Base-by-base conservation (phyloP, 2,329 filamentous ascomycete species). In the Diaporthe aspalathi region DNA sequence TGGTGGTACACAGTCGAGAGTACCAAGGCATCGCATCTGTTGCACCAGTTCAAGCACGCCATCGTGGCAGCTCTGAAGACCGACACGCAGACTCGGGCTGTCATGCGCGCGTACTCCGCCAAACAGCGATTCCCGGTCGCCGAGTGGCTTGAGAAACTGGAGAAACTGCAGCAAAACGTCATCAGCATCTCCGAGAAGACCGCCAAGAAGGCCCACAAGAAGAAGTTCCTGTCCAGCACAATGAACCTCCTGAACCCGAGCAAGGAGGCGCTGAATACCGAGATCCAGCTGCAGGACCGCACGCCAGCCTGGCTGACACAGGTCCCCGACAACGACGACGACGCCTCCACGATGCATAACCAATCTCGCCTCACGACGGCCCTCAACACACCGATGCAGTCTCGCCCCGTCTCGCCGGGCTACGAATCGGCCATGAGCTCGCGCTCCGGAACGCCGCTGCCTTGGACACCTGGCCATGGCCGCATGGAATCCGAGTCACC, bases 1-100 rank as follows among this genome's bases (percentile, higher is more conserved):
- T 92, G 90, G 88, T 92, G 90, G 90, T 92, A 88, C 78, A 91
- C 90, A 0, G 87, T 92, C 62, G 90, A 92, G 76, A 90, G 88
- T 0, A 88, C 85, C 4, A 89, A 88, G 29, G 72, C 72, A 2
- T 84, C 84, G 43, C 90, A 92, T 80, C 80, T 91, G 60, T 81
- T 91, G 71, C 85, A 87, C 47, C 90, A 92, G 76, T 91, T 92
- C 82, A 90, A 89, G 78, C 83, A 85, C 73, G 88, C 90, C 12
- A 90, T 92, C 73, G 81, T 87, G 35, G 84, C 84, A 63, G 90
- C 90, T 2, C 78, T 92, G 67, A 85, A 83, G 70, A 90, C 88
- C 0, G 87, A 87, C 72, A 80, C 81, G 14, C 83, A 89, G 35
- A 85, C 85, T 14, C 82, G 89, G 69, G 88, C 88, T 1, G 83